Conservation (phyloP, 2,329 filamentous ascomycete genomes). For the Colletotrichum sp. region DNA sequence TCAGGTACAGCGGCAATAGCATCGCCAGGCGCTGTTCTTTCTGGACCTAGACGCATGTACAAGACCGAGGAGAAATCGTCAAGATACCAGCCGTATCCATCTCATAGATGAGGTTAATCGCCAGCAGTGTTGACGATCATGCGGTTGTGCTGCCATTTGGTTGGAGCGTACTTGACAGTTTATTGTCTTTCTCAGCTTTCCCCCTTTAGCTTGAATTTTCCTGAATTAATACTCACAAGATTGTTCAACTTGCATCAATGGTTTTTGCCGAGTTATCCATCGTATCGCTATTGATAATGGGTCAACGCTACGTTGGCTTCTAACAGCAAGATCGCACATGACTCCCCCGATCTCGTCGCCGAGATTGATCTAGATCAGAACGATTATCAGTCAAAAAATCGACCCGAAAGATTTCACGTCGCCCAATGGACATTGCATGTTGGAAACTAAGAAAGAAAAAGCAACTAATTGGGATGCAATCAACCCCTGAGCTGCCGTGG, state of each 20-base stretch:
- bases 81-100: rapidly evolving
- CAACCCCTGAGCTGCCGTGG: not conserved
- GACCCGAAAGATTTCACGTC: not conserved
- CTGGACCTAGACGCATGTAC: too few species aligned
- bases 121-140: too few species aligned
- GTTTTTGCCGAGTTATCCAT: too few species aligned
- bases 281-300: too few species aligned
- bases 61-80: too few species aligned
- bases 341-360: not conserved
- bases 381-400: not conserved
- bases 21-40: too few species aligned
- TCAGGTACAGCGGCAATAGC: too few species aligned
- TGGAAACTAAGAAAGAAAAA: not conserved
- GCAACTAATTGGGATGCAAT: not conserved
- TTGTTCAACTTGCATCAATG: too few species aligned
- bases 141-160: too few species aligned
- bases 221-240: rapidly evolving
- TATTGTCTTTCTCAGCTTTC: too few species aligned
- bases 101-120: too few species aligned
- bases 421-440: not conserved
- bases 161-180: rapidly evolving
- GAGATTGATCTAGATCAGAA: not conserved
- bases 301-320: not conserved
- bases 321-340: not conserved
- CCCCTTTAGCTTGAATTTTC: too few species aligned